Base-by-base conservation (phyloP, 768 basidiomycete species). In the Megacollybia marginata region DNA sequence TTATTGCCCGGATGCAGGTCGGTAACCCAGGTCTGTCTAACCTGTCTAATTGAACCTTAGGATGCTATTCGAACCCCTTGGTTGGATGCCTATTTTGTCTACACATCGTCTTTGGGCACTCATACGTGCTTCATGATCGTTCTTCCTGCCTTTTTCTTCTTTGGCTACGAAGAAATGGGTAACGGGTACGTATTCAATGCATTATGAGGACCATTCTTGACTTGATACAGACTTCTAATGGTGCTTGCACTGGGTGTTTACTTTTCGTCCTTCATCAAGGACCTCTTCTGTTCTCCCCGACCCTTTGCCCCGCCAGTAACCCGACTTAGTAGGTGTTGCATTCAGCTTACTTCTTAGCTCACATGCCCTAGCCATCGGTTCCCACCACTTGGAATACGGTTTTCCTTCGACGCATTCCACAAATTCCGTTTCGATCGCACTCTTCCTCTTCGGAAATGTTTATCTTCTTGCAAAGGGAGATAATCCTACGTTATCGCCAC, bases 331-430 rank as follows among this genome's bases (percentile, higher is more conserved):
- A 57, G 56, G 85, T 54, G 33, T 9, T 58, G 18, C 16, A 16
- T 20, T 11, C 34, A 20, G 9, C 5, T 31, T 5, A 20, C 54
- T 31, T 44, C 42, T 50, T 47, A 33, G 18, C 33, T 46, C 9
- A 42, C 10, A 32, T 19, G 4, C 8, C 9, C 46, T 55, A 90
- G 87, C 83, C 5, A 83, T 91, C 47, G 85, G 88, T 12, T 76
- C 70, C 1, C 88, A 90, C 59, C 88, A 92, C 56, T 74, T 90
- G 2, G 92, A 95, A 68, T 95, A 95, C 57, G 95, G 95, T 19
- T 95, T 97, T 60, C 94, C 93, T 0, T 95, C 92, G 0, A 96
- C 94, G 0, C 95, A 99, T 59, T 88, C 91, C 2, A 91, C 93
- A 8, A 95, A 96, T 64, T 80, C 83, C 48, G 76, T 92, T 47